Base-by-base conservation (phyloP, 2,329 filamentous ascomycete genomes). In the Ophiostoma montium region DNA sequence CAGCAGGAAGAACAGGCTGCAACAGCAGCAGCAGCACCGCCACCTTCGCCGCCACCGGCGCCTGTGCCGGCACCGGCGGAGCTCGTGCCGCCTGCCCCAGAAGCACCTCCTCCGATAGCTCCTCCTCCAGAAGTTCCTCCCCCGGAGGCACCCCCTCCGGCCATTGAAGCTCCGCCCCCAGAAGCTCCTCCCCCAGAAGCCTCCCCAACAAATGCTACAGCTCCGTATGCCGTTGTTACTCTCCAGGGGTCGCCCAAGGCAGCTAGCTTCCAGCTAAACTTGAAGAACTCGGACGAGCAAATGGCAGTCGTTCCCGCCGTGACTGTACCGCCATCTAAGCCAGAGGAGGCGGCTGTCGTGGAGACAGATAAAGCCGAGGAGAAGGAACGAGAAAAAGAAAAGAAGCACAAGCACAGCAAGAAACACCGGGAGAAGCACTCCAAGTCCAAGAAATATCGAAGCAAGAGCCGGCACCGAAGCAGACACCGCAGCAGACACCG, bases 251-350 rank as follows among this genome's bases (percentile, higher is more conserved):
- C 45, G 7, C 3, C 41, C 2, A 46, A 48, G 1, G 19, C 30
- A 12, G 35, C 49, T 16, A 44, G 39, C n/a, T 46, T 51, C 19
- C 43, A 46, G 32, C 35, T 51, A 19, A 35, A 46, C n/a, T 45
- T 51, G n/a, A 45, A 46, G 6, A 30, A 45, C 11, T 9, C 46
- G 3, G 33, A 41, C n/a, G 46, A 51, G 5, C 13, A 36, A 1
- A 42, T 51, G 10, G 49, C 49, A 2, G 16, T 51, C 3, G 38
- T 45, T 2, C 32, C 35, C 3, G 33, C 43, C n/a, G 35, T 19
- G 5, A 33, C 42, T 11, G 47, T 15, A 6, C 7, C 18, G 16
- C 35, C 27, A 13, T 9, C 16, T 3, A 30, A 44, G 11, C 8
- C 42, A 35, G 35, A 35, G n/a, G 5, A 33, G 32, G 32, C 13